phyloP scores from a whole-genome alignment of 305 asterid species.

The Solanum hybrid region DNA sequence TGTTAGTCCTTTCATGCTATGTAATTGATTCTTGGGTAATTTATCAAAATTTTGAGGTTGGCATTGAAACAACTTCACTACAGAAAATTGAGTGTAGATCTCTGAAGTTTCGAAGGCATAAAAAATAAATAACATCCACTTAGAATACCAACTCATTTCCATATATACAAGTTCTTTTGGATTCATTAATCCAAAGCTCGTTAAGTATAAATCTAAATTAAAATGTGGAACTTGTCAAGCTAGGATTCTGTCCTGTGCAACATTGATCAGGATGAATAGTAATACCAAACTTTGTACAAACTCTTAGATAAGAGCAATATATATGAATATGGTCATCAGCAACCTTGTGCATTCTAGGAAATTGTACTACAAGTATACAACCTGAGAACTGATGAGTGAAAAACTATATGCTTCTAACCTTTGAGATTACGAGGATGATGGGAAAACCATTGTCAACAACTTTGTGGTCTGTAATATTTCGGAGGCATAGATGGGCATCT shows the following conservation, averaged over 20 bases:
- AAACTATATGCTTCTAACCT: neutral
- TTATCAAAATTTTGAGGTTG: neutral
- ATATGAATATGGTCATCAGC: neutral
- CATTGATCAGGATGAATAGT: neutral
- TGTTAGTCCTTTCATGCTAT: neutral
- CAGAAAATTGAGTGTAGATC: neutral
- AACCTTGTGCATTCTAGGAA: neutral
- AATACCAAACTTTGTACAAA: neutral
- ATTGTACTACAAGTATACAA: neutral
- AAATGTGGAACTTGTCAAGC: neutral
- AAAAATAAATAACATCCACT: neutral
- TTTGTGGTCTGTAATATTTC: slow-evolving; percentile 42
- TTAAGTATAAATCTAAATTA: neutral
- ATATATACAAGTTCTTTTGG: neutral
- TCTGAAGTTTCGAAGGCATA: neutral
- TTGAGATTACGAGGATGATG: neutral
- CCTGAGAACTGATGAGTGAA: slow-evolving; percentile 2
- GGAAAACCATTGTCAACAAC: slow-evolving; percentile 39
- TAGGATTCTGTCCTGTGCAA: slow-evolving; percentile 2
- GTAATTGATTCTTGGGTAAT: neutral
- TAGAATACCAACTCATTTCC: neutral
- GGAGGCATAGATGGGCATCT: slow-evolving; percentile 84
- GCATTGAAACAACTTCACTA: neutral
- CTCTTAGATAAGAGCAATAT: neutral
- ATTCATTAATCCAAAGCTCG: neutral